Evolutionary conservation across 2,329 filamentous ascomycete species (phyloP).

Genomic region (Chaetomium sp.): DNA sequence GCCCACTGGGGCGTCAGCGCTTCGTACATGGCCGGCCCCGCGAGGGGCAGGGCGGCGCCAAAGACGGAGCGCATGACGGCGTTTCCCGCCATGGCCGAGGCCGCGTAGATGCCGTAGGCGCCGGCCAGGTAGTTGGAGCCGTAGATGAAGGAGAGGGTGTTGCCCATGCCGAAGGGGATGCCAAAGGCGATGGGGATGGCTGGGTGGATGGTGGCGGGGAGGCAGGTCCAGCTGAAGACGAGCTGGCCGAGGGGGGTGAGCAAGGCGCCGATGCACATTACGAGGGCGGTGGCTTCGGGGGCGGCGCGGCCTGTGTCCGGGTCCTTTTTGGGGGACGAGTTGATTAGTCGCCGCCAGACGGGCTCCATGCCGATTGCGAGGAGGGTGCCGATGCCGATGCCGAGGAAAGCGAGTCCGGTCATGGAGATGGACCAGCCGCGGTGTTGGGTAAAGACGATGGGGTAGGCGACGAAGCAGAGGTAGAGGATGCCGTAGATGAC

Average conservation of each 20-base stretch:
- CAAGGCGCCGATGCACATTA: slow-evolving; percentile 77
- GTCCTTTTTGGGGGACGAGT: slow-evolving; percentile 61
- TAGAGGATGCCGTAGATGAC: slow-evolving; percentile 82
- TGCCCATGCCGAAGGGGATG: slow-evolving; percentile 74
- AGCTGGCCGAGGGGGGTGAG: slow-evolving; percentile 77
- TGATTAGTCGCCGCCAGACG: slow-evolving; percentile 74
- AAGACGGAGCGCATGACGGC: slow-evolving; percentile 68
- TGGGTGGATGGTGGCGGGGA: slow-evolving; percentile 77
- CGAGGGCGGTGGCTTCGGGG: slow-evolving; percentile 78
- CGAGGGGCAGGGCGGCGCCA: slow-evolving; percentile 71
- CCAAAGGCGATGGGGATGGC: slow-evolving; percentile 73
- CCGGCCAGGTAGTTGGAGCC: slow-evolving; percentile 74
- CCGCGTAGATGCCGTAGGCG: slow-evolving; percentile 76
- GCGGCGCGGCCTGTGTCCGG: slow-evolving; percentile 69
- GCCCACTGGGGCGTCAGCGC: slow-evolving; percentile 72
- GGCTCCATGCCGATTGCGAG: slow-evolving; percentile 67
- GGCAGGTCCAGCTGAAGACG: slow-evolving; percentile 85
- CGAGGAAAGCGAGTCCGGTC: slow-evolving; percentile 76
- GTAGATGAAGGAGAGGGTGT: slow-evolving; percentile 77
- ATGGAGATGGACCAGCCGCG: slow-evolving; percentile 77
- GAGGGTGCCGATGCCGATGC: slow-evolving; percentile 66
- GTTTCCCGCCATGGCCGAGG: slow-evolving; percentile 75
- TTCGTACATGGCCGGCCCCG: slow-evolving; percentile 69
- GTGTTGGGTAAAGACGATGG: slow-evolving; percentile 73
- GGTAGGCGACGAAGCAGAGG: slow-evolving; percentile 88